Percentiles rank a stretch among this genome's conserved stretches.
These are phyloP conservation scores for Xylaria telfairii DNA, from an alignment of 495 filamentous ascomycete genomes.

Conservation along the genomic window DNA sequence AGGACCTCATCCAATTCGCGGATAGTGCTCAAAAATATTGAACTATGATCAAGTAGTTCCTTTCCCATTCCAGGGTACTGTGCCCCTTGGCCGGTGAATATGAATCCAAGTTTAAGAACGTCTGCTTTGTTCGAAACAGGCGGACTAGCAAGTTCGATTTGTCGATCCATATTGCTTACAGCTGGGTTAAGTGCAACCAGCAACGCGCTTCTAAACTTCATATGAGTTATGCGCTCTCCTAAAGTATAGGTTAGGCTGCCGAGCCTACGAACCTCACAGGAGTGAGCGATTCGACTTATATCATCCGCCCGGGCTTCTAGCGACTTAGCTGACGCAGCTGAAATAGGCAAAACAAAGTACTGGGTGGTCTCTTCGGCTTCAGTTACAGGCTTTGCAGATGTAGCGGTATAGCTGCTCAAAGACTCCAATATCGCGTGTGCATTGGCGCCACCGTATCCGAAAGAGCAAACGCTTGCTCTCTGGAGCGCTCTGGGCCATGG, in stretches of 20 bases:
- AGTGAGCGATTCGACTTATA: neutral
- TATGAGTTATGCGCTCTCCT: conserved; percentile 21
- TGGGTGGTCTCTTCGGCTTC: neutral
- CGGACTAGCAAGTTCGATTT: too few relatives aligned
- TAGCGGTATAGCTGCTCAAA: conserved; percentile 29
- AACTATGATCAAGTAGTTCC: conserved; percentile 48
- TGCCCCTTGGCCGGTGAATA: conserved; percentile 52
- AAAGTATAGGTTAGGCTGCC: conserved; percentile 40
- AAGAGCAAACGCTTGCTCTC: conserved; percentile 49
- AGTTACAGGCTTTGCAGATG: neutral
- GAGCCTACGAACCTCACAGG: conserved; percentile 14
- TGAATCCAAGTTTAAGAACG: conserved; percentile 38
- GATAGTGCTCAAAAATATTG: conserved; percentile 40
- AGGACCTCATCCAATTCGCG: conserved; percentile 41
- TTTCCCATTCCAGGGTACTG: conserved; percentile 61
- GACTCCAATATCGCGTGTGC: conserved; percentile 48
- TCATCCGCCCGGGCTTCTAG: conserved; percentile 19
- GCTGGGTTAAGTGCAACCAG: too few relatives aligned
- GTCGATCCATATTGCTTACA: too few relatives aligned
- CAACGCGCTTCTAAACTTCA: conserved; percentile 26
- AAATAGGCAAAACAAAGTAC: conserved; percentile 26
- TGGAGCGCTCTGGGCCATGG: conserved; percentile 25
- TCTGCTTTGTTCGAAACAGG: neutral
- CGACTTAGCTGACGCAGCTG: conserved; percentile 26
- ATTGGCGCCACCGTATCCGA: conserved; percentile 57